Evolutionary conservation across 2,329 filamentous ascomycete species (phyloP).

Genomic region (Colletotrichum destructivum): DNA sequence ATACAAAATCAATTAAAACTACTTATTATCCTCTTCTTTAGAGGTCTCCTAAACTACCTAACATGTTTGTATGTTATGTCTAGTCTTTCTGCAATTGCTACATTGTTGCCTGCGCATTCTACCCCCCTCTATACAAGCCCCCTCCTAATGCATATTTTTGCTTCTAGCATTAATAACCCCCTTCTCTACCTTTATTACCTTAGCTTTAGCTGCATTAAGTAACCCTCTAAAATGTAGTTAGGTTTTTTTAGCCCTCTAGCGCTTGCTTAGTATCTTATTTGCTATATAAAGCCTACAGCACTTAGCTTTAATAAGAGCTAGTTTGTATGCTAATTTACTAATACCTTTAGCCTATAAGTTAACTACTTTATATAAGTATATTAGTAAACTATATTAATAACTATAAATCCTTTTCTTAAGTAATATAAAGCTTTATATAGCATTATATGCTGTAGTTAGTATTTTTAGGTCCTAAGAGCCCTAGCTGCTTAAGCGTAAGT

Average conservation of each 20-base stretch:
- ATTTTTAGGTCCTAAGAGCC: not conserved
- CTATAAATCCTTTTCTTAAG: not conserved
- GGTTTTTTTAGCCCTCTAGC: not conserved
- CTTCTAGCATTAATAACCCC: not conserved
- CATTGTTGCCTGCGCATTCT: not conserved
- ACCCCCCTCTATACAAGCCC: not conserved
- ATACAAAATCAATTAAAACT: constrained; percentile 1
- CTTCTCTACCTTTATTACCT: not conserved
- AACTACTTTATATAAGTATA: not conserved
- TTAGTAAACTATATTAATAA: not conserved
- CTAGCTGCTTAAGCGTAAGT: not conserved
- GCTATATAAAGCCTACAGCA: no score
- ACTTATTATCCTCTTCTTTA: not conserved
- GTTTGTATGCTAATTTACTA: not conserved
- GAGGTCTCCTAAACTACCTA: constrained; percentile 1
- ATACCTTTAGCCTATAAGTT: not conserved
- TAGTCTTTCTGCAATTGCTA: not conserved
- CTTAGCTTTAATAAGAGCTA: not conserved
- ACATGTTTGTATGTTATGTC: not conserved
- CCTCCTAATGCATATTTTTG: not conserved
- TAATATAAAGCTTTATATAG: constrained; percentile 1
- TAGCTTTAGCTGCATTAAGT: not conserved
- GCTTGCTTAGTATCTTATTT: constrained; percentile 1
- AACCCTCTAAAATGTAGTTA: not conserved
- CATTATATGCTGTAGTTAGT: not conserved